phyloP scores from a whole-genome alignment of 805 yeast species.

The Kuraishia molischiana region DNA sequence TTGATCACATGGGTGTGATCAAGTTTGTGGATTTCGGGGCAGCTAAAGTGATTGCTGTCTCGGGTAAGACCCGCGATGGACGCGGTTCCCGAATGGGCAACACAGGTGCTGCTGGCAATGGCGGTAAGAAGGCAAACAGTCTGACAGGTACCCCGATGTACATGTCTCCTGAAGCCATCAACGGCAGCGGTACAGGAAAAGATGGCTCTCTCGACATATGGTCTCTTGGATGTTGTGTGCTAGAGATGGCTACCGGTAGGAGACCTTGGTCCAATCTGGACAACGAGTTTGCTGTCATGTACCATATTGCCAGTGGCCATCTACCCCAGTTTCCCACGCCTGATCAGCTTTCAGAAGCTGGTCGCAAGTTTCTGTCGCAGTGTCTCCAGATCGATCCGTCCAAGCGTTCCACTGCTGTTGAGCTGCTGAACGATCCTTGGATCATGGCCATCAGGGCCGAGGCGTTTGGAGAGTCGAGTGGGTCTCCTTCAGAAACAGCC shows the following conservation, averaged over 20 bases:
- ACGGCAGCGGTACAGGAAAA: slow-evolving; percentile 55
- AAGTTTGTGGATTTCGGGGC: slow-evolving; percentile 98
- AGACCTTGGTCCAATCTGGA: slow-evolving; percentile 96
- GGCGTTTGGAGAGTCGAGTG: slow-evolving; percentile 33
- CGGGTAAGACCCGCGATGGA: slow-evolving; percentile 28
- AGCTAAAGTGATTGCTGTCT: slow-evolving; percentile 76
- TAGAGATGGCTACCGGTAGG: slow-evolving; percentile 95
- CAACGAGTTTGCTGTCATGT: slow-evolving; percentile 98
- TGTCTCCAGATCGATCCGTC: slow-evolving; percentile 80
- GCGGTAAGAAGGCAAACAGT: slow-evolving; percentile 24
- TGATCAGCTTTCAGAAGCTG: slow-evolving; percentile 70
- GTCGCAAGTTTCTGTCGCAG: slow-evolving; percentile 58
- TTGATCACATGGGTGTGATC: slow-evolving; percentile 87
- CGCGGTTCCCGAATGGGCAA: too few relatives aligned
- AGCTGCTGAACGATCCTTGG: slow-evolving; percentile 85
- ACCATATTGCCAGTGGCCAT: slow-evolving; percentile 94
- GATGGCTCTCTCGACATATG: slow-evolving; percentile 79
- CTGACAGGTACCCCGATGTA: slow-evolving; percentile 97
- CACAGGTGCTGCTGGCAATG: too few relatives aligned
- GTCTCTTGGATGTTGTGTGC: slow-evolving; percentile 93
- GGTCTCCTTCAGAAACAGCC: background rate
- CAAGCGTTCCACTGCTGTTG: slow-evolving; percentile 75
- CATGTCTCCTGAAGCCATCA: slow-evolving; percentile 95
- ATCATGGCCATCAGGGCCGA: slow-evolving; percentile 58
- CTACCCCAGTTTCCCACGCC: slow-evolving; percentile 74